Base-by-base conservation (phyloP, 345 rosid genomes). In the Clarkia xantiana region DNA sequence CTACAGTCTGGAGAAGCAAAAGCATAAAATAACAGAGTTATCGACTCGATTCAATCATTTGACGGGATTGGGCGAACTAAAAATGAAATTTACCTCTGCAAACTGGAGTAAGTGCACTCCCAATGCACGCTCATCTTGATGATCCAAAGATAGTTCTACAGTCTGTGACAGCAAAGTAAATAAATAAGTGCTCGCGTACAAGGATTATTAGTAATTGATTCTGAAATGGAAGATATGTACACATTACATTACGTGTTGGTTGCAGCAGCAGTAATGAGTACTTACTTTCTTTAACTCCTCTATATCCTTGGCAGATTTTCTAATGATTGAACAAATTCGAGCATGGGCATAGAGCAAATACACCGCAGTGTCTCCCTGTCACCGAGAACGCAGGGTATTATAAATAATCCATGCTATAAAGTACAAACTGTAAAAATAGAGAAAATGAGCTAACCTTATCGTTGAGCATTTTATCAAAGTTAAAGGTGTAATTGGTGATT, bases 341-440 rank as follows among this genome's bases (percentile, higher is more conserved):
- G 98, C 98, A 78, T 91, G 98, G 13, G 98, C 98, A 72, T 91
- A 91, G 45, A 86, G 69, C 73, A 91, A 74, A 77, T 86, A 91
- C 57, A 91, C 94, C 51, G 98, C 98, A 51, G 98, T 91, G 41
- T 91, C 73, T 45, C 98, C 98, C 98, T 91, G 85, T 44, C 54
- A 54, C 20, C 49, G 44, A 23, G 22, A 44, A 54, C 0, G 2
- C 47, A 16, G 47, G 48, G n/a, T n/a, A n/a, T n/a, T 16, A 58
- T 16, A 9, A 41, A 53, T 42, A 9, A 2, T 53, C 14, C 4
- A 41, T 17, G 43, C 42, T 22, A 8, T 38, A 1, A 25, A 16
- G 25, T 47, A 17, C 13, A 36, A 42, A 41, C 10, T 18, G 0
- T 3, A 36, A 46, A 12, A 10, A 25, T 14, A 48, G 11, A 44